Base-by-base conservation (phyloP, 2,329 filamentous ascomycete species). In the Pseudopyrenochaeta lycopersici region DNA sequence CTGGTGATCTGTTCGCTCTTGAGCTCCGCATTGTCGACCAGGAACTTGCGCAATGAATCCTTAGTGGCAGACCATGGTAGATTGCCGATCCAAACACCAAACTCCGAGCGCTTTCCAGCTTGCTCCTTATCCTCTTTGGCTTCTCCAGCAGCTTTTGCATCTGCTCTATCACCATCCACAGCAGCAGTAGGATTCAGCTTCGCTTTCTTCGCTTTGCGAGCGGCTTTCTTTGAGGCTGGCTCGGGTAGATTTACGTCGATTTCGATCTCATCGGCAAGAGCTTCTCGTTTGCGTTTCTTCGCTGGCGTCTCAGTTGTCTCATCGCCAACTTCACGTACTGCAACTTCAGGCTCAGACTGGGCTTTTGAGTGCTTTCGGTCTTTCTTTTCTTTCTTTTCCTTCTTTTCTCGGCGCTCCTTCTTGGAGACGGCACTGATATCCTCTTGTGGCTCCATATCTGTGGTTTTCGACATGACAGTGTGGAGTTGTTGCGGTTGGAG, bases 71-170 rank as follows among this genome's bases (percentile, higher is more conserved):
- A 86, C 81, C 94, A 99, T n/a, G 90, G 86, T 58, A 99, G 79
- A 77, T 99, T 99, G 67, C 96, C 95, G 66, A 99, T 91, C 95
- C 95, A 99, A 62, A 99, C 86, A 58, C 92, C 91, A 76, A 92
- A 88, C 15, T 90, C 87, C 9, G 92, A 95, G 54, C 91, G 88
- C 64, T 81, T 78, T 44, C 76, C 76, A 11, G 67, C 64, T 49
- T 78, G 75, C 11, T 70, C 67, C 39, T 76, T 68, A 29, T 60
- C 56, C 21, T 59, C 58, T 54, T 68, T 64, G 56, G 80, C 68
- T 10, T 75, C 70, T 46, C 80, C 78, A 10, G 70, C 64, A 12
- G 48, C 38, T 20, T 60, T 55, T 30, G 49, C 39, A 39, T 52
- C 56, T 21, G 59, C 52, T 18, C 44, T 52, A 32, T 49, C 50